phyloP scores from a whole-genome alignment of 2,329 filamentous ascomycete species.

The Lomentospora prolificans region DNA sequence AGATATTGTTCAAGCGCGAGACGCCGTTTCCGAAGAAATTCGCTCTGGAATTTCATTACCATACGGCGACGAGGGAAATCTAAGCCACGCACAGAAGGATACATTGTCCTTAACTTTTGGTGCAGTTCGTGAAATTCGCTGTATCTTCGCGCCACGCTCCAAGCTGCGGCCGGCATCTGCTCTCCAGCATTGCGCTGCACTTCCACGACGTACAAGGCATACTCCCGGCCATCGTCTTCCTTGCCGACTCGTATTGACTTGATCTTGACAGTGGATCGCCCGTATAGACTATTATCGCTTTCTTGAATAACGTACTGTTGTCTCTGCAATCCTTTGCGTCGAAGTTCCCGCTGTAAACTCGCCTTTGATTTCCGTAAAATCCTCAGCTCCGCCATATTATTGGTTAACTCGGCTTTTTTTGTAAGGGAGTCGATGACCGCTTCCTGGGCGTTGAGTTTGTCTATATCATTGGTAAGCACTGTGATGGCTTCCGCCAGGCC shows the following conservation, averaged over 20 bases:
- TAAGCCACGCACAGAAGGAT: slow-evolving; percentile 77
- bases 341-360: slow-evolving; percentile 84
- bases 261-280: slow-evolving; percentile 79
- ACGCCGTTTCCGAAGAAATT: slow-evolving; percentile 86
- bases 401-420: slow-evolving; percentile 90
- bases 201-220: slow-evolving; percentile 86
- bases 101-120: slow-evolving; percentile 74
- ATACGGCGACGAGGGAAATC: slow-evolving; percentile 88
- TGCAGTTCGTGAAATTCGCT: slow-evolving; percentile 96
- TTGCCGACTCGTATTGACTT: slow-evolving; percentile 87
- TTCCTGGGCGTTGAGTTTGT: slow-evolving; percentile 78
- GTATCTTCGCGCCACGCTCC: slow-evolving; percentile 86
- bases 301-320: slow-evolving; percentile 97
- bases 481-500: slow-evolving; percentile 89
- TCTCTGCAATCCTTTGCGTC: slow-evolving; percentile 86
- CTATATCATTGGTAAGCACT: slow-evolving; percentile 79
- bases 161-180: slow-evolving; percentile 92
- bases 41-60: slow-evolving; percentile 92
- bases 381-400: slow-evolving; percentile 86
- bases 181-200: slow-evolving; percentile 85
- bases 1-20: slow-evolving; percentile 79
- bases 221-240: slow-evolving; percentile 89
- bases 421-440: slow-evolving; percentile 85
- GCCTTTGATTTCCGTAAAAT: slow-evolving; percentile 91
- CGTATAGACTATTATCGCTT: slow-evolving; percentile 93